Evolutionary conservation across 2,329 filamentous ascomycete genomes (phyloP).

Genomic region (Fusarium devonianum): DNA sequence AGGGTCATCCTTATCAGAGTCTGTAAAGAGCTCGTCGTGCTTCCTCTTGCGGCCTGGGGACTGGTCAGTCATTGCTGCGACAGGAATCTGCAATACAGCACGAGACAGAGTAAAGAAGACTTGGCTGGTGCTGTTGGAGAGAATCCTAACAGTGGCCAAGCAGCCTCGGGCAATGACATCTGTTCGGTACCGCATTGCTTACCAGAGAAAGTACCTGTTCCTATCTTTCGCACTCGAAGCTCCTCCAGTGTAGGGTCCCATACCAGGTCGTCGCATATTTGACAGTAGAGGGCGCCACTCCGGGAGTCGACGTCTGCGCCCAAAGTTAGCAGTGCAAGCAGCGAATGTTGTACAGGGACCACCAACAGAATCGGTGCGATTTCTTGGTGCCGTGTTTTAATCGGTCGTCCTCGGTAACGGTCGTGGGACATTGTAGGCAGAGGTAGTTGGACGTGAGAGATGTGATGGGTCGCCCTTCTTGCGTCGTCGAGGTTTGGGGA

Average conservation of each 20-base stretch:
- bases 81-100: background rate
- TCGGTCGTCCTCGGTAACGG: constrained; percentile 70
- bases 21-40: constrained; percentile 72
- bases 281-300: constrained; percentile 78
- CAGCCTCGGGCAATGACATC: background rate
- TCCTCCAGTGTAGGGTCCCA: constrained; percentile 84
- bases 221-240: constrained; percentile 73
- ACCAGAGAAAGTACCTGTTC: constrained; percentile 71
- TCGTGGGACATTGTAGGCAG: constrained; percentile 75
- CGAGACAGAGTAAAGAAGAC: background rate
- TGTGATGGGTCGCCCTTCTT: constrained; percentile 64
- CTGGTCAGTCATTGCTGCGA: constrained; percentile 3
- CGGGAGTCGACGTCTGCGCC: constrained; percentile 76
- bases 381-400: constrained; percentile 73
- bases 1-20: constrained; percentile 73
- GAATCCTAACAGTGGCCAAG: background rate
- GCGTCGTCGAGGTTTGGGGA: constrained; percentile 68
- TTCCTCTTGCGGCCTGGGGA: constrained; percentile 73
- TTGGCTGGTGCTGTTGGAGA: background rate
- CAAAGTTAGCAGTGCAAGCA: constrained; percentile 39
- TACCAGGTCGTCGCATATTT: constrained; percentile 82
- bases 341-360: background rate
- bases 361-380: constrained; percentile 75
- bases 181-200: constrained; percentile 38
- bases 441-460: constrained; percentile 73